phyloP scores from a whole-genome alignment of 2,329 filamentous ascomycete species.

The Fusarium tuaranense region DNA sequence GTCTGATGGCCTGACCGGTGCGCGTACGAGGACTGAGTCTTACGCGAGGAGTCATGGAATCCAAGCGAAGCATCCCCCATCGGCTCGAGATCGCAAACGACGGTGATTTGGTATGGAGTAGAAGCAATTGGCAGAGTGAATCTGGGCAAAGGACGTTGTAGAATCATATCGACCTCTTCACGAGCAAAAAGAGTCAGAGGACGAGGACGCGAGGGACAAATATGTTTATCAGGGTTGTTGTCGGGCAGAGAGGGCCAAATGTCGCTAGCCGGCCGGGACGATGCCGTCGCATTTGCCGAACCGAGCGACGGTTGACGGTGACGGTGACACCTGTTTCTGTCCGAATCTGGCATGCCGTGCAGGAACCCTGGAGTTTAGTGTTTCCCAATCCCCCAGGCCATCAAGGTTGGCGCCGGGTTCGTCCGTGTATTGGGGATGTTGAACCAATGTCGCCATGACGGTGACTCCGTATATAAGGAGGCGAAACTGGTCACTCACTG shows the following conservation, averaged over 20 bases:
- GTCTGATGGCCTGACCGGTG: slow-evolving; percentile 20
- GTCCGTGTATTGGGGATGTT: not conserved
- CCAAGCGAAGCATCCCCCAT: slow-evolving; percentile 13
- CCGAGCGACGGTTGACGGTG: slow-evolving; percentile 14
- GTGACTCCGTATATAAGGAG: not conserved
- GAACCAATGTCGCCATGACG: not conserved
- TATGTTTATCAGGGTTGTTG: slow-evolving; percentile 34
- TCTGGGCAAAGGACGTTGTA: not conserved
- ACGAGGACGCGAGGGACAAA: not conserved
- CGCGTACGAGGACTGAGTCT: slow-evolving; percentile 4
- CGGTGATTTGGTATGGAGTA: slow-evolving; percentile 10
- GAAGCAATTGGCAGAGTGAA: slow-evolving; percentile 1
- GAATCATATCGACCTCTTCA: not conserved
- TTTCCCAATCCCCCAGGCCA: slow-evolving; percentile 1
- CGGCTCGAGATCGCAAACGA: slow-evolving; percentile 19
- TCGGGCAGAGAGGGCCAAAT: not conserved
- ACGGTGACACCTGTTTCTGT: slow-evolving; percentile 8
- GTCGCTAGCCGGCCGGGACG: slow-evolving; percentile 26
- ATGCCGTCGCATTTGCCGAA: slow-evolving; percentile 28
- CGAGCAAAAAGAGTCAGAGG: not conserved
- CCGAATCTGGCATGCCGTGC: not conserved
- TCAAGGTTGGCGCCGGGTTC: slow-evolving; percentile 1
- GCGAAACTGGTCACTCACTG: not conserved
- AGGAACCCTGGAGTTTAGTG: not conserved
- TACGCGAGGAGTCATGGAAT: not conserved